Base-by-base conservation (phyloP, 78 protist genomes). In the Emiliania huxleyi region DNA sequence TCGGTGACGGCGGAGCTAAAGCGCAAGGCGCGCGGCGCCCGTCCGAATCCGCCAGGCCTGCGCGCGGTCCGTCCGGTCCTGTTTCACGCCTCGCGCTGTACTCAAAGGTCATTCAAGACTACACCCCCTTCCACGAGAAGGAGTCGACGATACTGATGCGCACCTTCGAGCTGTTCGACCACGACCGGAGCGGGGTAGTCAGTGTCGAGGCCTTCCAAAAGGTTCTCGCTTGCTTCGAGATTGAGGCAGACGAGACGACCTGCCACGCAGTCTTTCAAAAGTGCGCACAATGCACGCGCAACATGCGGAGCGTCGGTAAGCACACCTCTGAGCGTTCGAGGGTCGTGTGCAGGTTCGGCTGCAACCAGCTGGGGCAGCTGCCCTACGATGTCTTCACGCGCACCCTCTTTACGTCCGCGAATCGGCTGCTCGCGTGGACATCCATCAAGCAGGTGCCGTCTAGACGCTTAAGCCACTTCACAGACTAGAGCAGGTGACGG, bases 401-500 rank as follows among this genome's bases (percentile, higher is more conserved):
- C 23, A 18, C 48, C 3, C 89, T 81, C 25, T 44, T 81, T 38
- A 44, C 89, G 19, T 29, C 37, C 21, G 3, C 26, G 55, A 44
- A 26, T 21, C 89, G 89, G 46, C 55, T 81, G 26, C 89, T 81
- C 40, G 89, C 89, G 55, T 81, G 89, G 89, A 40, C 89, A 2
- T 37, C 42, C n/a, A 38, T 22, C 4, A 45, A 40, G 56, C 55
- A 18, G n/a, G n/a, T n/a, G n/a, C n/a, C n/a, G n/a, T n/a, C n/a
- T n/a, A n/a, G n/a, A n/a, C n/a, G n/a, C n/a, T n/a, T n/a, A n/a
- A n/a, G n/a, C n/a, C n/a, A n/a, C n/a, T n/a, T n/a, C n/a, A n/a
- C n/a, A n/a, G n/a, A n/a, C n/a, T n/a, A n/a, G n/a, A n/a, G n/a
- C n/a, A n/a, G n/a, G n/a, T n/a, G n/a, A n/a, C n/a, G n/a, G n/a